Evolutionary conservation across 495 filamentous ascomycete species (phyloP).

Genomic region (Trichocladium antarcticum): DNA sequence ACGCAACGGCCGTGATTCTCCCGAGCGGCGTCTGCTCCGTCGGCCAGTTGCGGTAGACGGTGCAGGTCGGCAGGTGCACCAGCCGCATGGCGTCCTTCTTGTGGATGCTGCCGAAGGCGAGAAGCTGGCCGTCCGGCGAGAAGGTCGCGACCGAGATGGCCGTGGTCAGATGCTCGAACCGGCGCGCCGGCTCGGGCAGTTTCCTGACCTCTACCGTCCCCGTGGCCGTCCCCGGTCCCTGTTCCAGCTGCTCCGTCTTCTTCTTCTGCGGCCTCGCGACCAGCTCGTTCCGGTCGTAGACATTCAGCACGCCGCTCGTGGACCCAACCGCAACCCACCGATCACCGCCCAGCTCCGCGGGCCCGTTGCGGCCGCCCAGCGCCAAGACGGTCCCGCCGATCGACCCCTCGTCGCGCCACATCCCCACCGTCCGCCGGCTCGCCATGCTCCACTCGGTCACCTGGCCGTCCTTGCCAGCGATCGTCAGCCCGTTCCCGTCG

Average conservation of each 20-base stretch:
- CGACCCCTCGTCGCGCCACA: conserved; percentile 86
- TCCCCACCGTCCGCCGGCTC: conserved; percentile 52
- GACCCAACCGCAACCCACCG: conserved; percentile 82
- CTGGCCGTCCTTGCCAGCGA: conserved; percentile 76
- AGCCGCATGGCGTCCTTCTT: conserved; percentile 82
- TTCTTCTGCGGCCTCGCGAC: conserved; percentile 30
- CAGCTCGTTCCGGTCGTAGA: conserved; percentile 70
- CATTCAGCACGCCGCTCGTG: conserved; percentile 74
- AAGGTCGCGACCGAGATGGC: conserved; percentile 66
- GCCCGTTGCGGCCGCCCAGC: conserved; percentile 54
- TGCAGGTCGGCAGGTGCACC: conserved; percentile 83
- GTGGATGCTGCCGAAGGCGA: conserved; percentile 71
- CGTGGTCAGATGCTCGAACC: conserved; percentile 78
- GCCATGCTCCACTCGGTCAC: conserved; percentile 79
- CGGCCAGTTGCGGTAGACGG: conserved; percentile 94
- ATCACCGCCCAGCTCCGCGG: conserved; percentile 59
- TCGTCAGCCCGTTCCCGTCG: conserved; percentile 61
- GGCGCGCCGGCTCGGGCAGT: conserved; percentile 56
- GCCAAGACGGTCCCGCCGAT: conserved; percentile 73
- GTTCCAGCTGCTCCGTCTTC: background rate
- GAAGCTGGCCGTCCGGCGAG: conserved; percentile 75
- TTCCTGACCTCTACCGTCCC: conserved; percentile 44
- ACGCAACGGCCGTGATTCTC: conserved; percentile 67
- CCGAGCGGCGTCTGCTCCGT: conserved; percentile 83
- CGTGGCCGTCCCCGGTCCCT: conserved; percentile 23